These are phyloP conservation scores for Spinacia oleracea DNA, from an alignment of 179 eudicot species.

Conservation along the genomic window DNA sequence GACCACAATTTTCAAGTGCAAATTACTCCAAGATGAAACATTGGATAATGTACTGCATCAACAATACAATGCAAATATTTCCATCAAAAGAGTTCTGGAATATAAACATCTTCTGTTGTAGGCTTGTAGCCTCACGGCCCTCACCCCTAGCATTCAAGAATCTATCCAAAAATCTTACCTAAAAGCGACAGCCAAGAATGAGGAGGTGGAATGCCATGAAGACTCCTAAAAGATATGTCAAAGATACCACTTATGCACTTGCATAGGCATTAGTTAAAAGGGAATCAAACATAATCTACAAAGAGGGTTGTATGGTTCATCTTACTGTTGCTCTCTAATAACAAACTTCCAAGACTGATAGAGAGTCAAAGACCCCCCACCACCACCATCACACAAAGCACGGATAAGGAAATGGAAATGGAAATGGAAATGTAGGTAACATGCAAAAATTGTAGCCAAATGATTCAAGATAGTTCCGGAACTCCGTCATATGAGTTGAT, in stretches of 20 bases:
- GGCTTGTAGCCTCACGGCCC: neutral
- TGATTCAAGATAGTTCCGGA: neutral
- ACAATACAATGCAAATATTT: neutral
- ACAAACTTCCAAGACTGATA: neutral
- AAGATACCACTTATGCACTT: neutral
- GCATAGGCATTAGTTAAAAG: neutral
- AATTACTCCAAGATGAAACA: neutral
- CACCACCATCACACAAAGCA: neutral
- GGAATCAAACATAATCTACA: neutral
- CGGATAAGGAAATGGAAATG: neutral
- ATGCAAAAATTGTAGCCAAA: neutral
- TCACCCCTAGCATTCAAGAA: neutral
- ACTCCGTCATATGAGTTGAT: neutral
- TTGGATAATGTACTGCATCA: neutral
- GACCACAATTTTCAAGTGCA: no score
- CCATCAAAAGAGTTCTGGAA: neutral
- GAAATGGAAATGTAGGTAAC: neutral
- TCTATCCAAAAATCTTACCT: neutral
- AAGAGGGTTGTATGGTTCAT: neutral
- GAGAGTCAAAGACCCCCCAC: neutral
- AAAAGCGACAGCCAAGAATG: neutral
- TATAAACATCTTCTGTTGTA: no score
- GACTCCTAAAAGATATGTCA: neutral
- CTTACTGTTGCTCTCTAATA: neutral
- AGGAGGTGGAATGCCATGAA: neutral